Conservation (phyloP, 139 green algal genomes). For the Picochlorum sp. region DNA sequence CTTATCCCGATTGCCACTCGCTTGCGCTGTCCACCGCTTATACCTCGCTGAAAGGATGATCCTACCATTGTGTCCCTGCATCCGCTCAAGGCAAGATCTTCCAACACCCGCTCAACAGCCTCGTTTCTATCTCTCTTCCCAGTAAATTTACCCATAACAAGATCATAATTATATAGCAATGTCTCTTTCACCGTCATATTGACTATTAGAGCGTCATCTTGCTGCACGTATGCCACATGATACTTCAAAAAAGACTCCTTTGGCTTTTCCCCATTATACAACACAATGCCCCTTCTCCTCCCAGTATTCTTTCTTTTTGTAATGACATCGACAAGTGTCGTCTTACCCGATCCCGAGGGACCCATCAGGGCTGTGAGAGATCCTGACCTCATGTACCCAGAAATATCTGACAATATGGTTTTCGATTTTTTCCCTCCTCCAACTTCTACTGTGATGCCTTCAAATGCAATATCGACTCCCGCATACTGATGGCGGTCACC, state of each 20-base stretch:
- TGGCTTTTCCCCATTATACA: slow-evolving; percentile 11
- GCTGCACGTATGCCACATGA: slow-evolving; percentile 22
- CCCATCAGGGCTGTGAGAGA: slow-evolving; percentile 32
- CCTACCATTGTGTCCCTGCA: slow-evolving; percentile 21
- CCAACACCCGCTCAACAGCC: slow-evolving; percentile 14
- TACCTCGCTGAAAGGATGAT: neutral
- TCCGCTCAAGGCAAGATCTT: slow-evolving; percentile 5
- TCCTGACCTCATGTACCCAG: neutral
- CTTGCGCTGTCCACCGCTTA: slow-evolving; percentile 16
- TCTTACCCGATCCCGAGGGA: slow-evolving; percentile 39
- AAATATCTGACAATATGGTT: slow-evolving; percentile 4
- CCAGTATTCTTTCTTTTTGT: slow-evolving; percentile 18
- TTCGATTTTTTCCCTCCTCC: neutral
- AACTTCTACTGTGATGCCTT: neutral
- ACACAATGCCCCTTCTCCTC: neutral
- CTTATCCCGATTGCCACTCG: slow-evolving; percentile 17
- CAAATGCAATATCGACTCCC: too few relatives aligned
- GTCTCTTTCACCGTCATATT: slow-evolving; percentile 46
- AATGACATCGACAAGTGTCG: slow-evolving; percentile 39
- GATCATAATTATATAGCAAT: slow-evolving; percentile 75
- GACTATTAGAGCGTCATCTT: slow-evolving; percentile 15
- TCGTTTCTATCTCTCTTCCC: slow-evolving; percentile 31
- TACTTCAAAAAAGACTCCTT: slow-evolving; percentile 7
- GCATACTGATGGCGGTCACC: too few relatives aligned
- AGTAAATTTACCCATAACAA: slow-evolving; percentile 51